Evolutionary conservation across 345 rosid species (phyloP).

Genomic region (Eucalyptus sideroxylon): DNA sequence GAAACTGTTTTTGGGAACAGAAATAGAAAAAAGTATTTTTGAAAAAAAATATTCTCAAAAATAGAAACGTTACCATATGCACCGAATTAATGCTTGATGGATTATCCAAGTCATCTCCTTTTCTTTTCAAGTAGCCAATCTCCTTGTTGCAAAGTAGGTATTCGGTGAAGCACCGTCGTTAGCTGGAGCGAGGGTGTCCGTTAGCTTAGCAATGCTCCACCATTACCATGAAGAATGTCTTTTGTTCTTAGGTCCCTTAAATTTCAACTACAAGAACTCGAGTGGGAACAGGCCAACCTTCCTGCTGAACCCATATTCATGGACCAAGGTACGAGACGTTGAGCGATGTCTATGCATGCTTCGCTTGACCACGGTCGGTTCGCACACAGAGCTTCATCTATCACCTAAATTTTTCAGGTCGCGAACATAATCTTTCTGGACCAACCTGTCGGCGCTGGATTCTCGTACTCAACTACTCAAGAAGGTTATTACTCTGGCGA

Average conservation of each 20-base stretch:
- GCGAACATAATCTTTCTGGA: slow-evolving; percentile 22
- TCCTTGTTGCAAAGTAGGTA: neutral
- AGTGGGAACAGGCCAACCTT: slow-evolving; percentile 1
- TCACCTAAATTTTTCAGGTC: neutral
- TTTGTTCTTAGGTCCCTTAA: slow-evolving; percentile 10
- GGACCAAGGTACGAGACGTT: slow-evolving; percentile 13
- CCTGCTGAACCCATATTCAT: slow-evolving; percentile 4
- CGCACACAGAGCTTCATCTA: neutral
- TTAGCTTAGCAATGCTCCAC: neutral
- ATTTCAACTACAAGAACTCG: slow-evolving; percentile 2
- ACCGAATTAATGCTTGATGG: neutral
- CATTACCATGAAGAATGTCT: neutral
- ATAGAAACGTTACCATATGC: rapidly evolving
- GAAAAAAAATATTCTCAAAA: too few relatives aligned
- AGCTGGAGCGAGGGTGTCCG: neutral
- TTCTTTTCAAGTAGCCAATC: neutral
- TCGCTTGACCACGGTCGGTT: neutral
- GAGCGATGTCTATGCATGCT: neutral
- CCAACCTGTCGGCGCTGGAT: slow-evolving; percentile 28
- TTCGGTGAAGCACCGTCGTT: neutral
- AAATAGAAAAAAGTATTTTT: too few relatives aligned
- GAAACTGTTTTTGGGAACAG: rapidly evolving
- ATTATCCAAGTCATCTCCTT: neutral
- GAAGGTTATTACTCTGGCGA: neutral
- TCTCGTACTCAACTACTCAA: slow-evolving; percentile 16